Conservation (phyloP, 2,329 filamentous ascomycete species). For the Nemania serpens region DNA sequence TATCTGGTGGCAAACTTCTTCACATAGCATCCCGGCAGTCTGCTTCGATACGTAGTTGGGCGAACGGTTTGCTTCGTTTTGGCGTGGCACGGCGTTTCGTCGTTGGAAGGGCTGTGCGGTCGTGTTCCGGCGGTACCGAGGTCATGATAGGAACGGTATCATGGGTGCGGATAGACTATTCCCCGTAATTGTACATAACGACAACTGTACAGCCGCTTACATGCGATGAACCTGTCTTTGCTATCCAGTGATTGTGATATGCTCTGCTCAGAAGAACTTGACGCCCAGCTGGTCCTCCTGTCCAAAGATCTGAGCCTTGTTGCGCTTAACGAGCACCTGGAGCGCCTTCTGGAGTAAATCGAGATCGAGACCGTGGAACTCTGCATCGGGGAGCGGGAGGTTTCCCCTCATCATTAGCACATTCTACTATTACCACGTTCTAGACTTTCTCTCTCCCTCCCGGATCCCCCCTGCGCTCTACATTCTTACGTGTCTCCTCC, state of each 20-base stretch:
- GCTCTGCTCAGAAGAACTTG: conserved; percentile 83
- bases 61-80: conserved; percentile 12
- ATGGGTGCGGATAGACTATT: conserved; percentile 9
- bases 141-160: conserved; percentile 16
- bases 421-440: background rate
- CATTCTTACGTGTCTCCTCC: background rate
- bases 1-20: conserved; percentile 60
- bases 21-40: conserved; percentile 26
- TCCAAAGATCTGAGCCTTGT: conserved; percentile 93
- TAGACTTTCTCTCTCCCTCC: background rate
- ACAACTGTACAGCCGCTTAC: conserved; percentile 11
- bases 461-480: too few relatives aligned
- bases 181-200: conserved; percentile 23
- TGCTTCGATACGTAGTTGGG: background rate
- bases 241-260: conserved; percentile 21
- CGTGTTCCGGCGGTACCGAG: conserved; percentile 1
- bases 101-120: background rate
- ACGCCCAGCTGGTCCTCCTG: conserved; percentile 86
- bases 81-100: conserved; percentile 26
- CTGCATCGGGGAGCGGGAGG: conserved; percentile 45
- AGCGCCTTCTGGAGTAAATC: conserved; percentile 81
- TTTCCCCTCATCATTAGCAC: conserved; percentile 7
- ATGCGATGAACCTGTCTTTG: conserved; percentile 8
- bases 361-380: conserved; percentile 86
- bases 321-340: conserved; percentile 80